These are phyloP conservation scores for Podospora pseudocomata DNA, from an alignment of 495 filamentous ascomycete species.

Conservation along the genomic window DNA sequence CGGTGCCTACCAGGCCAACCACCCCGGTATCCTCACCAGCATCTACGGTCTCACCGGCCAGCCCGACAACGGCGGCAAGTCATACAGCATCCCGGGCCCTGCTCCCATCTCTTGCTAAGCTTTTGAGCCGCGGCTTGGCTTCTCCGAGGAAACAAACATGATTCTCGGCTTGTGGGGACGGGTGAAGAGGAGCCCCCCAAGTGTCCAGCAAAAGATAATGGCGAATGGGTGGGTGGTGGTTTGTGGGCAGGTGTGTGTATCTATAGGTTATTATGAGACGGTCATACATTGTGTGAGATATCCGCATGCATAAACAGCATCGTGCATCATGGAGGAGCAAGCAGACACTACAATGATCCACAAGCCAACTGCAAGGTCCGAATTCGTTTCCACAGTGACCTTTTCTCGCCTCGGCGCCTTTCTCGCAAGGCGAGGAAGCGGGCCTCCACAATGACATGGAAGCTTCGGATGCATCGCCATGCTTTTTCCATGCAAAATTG, in stretches of 20 bases:
- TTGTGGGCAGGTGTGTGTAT: not conserved
- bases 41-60: slow-evolving; percentile 50
- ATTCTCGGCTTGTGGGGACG: not conserved
- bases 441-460: slow-evolving; percentile 8
- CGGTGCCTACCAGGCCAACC: slow-evolving; percentile 48
- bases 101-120: slow-evolving; percentile 41
- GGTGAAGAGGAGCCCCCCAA: not conserved
- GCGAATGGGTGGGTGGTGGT: not conserved
- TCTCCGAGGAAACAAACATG: not conserved
- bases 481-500: slow-evolving; percentile 8
- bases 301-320: not conserved
- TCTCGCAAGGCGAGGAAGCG: slow-evolving; percentile 1
- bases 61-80: slow-evolving; percentile 46
- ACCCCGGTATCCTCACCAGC: slow-evolving; percentile 52
- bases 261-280: not conserved
- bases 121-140: not conserved
- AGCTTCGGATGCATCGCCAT: slow-evolving; percentile 8
- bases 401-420: slow-evolving; percentile 1
- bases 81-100: slow-evolving; percentile 45
- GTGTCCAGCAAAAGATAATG: not conserved
- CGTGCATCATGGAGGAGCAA: not conserved
- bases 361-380: not conserved
- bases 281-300: not conserved
- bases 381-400: slow-evolving; percentile 4
- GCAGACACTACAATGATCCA: not conserved